phyloP scores from a whole-genome alignment of 371 early-diverging fungal genomes.

The Saksenaea oblongispora region DNA sequence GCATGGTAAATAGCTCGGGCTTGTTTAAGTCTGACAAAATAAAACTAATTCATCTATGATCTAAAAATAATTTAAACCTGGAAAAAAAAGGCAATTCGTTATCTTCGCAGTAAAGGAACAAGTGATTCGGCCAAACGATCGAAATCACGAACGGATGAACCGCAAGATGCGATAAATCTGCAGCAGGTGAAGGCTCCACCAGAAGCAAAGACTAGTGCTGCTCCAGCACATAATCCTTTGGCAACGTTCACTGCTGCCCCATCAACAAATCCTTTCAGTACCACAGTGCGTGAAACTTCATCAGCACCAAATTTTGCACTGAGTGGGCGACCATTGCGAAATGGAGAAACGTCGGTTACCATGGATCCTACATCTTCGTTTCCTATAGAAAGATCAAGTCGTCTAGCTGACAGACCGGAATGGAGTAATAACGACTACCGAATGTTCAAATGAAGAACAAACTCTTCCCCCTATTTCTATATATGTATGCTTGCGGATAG shows the following conservation, averaged over 20 bases:
- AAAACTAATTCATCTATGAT: not conserved
- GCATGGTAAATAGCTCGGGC: constrained; percentile 25
- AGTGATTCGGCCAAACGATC: constrained; percentile 4
- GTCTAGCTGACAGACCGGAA: constrained; percentile 11
- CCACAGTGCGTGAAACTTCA: not conserved
- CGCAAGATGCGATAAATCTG: not conserved
- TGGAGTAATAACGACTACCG: constrained; percentile 26
- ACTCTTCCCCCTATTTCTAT: not conserved
- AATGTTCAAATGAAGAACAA: constrained; percentile 13
- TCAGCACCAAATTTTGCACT: constrained; percentile 11
- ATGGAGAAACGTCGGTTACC: not conserved
- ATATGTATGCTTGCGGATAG: not conserved
- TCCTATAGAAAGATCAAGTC: constrained; percentile 6
- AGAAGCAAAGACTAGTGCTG: not conserved
- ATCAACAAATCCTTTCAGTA: not conserved
- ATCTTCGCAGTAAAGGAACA: constrained; percentile 6
- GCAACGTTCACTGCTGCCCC: not conserved
- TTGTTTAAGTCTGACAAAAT: constrained; percentile 1
- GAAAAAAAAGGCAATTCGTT: not conserved
- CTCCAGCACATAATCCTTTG: not conserved
- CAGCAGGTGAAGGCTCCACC: not conserved
- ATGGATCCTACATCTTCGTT: not conserved
- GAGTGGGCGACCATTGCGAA: not conserved
- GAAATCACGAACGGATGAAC: not conserved
- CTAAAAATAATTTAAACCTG: not conserved